Conservation (phyloP, 805 yeast genomes). For the Lipomyces chichibuensis region DNA sequence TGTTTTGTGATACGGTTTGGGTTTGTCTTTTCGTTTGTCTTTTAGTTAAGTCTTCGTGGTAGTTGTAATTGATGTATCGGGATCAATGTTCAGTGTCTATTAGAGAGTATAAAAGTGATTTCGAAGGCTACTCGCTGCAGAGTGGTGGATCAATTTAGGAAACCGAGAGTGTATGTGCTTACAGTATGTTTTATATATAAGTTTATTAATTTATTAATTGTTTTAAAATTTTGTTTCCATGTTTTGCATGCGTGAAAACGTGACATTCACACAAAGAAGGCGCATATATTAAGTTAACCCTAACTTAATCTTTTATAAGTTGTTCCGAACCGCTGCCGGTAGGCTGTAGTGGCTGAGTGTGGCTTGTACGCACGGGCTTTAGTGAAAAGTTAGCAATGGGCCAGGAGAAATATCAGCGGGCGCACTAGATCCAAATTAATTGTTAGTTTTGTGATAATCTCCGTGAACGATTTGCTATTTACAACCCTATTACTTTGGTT, state of each 20-base stretch:
- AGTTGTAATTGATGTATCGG: background rate
- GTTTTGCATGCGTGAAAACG: background rate
- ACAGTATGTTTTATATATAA: background rate
- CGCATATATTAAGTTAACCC: too few relatives aligned
- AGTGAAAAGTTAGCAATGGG: background rate
- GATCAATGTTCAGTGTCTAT: background rate
- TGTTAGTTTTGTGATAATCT: background rate
- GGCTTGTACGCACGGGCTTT: background rate
- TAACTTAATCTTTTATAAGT: too few relatives aligned
- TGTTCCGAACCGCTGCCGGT: background rate
- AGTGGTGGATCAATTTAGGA: background rate
- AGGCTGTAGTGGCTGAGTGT: background rate
- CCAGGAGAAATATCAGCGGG: background rate
- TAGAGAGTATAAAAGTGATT: conserved; percentile 1
- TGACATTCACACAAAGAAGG: background rate
- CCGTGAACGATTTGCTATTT: background rate
- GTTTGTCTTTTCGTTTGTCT: background rate
- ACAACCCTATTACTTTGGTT: background rate
- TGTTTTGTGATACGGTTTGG: conserved; percentile 2
- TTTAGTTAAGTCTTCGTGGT: background rate
- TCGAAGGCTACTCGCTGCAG: background rate
- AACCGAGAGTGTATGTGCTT: background rate
- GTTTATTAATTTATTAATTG: background rate
- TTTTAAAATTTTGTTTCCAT: background rate
- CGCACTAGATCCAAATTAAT: background rate